These are phyloP conservation scores for Cyclostephanos tholiformis DNA, from an alignment of 108 stramenopile genomes.

Conservation along the genomic window DNA sequence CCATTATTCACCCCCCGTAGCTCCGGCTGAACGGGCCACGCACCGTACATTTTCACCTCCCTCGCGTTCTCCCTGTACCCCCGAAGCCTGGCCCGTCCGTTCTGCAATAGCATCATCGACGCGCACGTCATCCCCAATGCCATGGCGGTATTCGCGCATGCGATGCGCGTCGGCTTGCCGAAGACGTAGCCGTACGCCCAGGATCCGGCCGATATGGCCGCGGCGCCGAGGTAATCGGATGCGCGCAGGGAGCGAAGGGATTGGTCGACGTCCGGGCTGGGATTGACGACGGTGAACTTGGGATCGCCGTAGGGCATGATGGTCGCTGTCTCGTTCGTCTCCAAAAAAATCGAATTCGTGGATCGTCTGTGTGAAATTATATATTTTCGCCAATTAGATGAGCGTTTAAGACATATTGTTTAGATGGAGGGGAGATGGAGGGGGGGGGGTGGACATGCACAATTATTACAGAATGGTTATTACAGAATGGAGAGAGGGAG, in stretches of 20 bases:
- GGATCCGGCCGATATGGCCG: constrained; percentile 58
- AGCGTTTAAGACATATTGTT: no score
- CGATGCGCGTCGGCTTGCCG: constrained; percentile 78
- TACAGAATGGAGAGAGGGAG: no score
- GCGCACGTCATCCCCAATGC: constrained; percentile 81
- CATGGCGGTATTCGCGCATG: constrained; percentile 73
- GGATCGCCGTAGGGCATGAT: constrained; percentile 63
- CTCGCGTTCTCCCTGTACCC: constrained; percentile 77
- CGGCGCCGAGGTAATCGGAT: constrained; percentile 60
- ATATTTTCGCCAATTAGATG: no score
- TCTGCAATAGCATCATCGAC: constrained; percentile 69
- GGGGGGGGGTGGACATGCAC: no score
- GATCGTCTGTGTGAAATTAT: not conserved
- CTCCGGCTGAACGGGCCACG: constrained; percentile 49
- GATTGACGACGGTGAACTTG: constrained; percentile 78
- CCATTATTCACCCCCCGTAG: constrained; percentile 11
- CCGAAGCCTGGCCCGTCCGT: constrained; percentile 66
- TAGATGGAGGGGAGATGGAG: no score
- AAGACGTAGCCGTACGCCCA: constrained; percentile 82
- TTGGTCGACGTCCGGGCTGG: constrained; percentile 79
- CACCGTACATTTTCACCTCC: constrained; percentile 74
- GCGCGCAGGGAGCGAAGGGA: constrained; percentile 66
- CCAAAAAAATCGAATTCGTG: not conserved
- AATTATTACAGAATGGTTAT: no score
- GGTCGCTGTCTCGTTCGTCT: not conserved